phyloP scores from a whole-genome alignment of 768 basidiomycete genomes.

The Tylopilus balloui region DNA sequence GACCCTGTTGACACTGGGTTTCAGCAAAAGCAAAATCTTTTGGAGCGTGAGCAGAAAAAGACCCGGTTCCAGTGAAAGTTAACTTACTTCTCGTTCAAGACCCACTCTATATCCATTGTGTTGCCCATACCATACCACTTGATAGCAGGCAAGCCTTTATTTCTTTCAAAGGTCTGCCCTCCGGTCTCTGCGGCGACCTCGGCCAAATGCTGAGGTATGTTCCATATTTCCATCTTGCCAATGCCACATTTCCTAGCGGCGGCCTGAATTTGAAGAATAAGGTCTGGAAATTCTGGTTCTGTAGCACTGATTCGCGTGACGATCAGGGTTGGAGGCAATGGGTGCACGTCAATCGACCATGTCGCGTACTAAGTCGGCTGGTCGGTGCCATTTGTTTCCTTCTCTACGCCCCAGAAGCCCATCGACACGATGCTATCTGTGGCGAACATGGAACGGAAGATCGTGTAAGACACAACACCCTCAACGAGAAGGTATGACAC shows the following conservation, averaged over 20 bases:
- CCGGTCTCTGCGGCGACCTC: slow-evolving; percentile 26
- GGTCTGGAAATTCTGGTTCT: slow-evolving; percentile 29
- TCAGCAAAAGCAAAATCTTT: slow-evolving; percentile 42
- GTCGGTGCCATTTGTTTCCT: slow-evolving; percentile 1
- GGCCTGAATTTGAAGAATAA: slow-evolving; percentile 35
- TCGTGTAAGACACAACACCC: slow-evolving; percentile 47
- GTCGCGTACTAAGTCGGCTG: slow-evolving; percentile 35
- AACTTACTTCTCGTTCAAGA: slow-evolving; percentile 46
- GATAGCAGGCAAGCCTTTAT: slow-evolving; percentile 40
- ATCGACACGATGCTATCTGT: slow-evolving; percentile 8
- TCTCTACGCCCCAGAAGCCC: slow-evolving; percentile 21
- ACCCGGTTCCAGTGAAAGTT: not conserved
- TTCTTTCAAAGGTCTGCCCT: slow-evolving; percentile 31
- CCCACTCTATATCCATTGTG: slow-evolving; percentile 37
- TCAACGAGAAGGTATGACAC: slow-evolving; percentile 41
- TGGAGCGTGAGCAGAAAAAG: not conserved
- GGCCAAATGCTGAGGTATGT: slow-evolving; percentile 35
- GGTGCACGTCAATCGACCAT: slow-evolving; percentile 41
- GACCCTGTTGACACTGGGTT: not conserved
- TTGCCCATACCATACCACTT: slow-evolving; percentile 47
- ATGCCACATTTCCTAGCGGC: slow-evolving; percentile 34
- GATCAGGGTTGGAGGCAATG: slow-evolving; percentile 34
- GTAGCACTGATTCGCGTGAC: slow-evolving; percentile 41
- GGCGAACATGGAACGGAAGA: slow-evolving; percentile 31
- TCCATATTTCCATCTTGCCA: slow-evolving; percentile 45